Evolutionary conservation across 108 stramenopile species (phyloP).

Genomic region (Conticribra weissflogii): DNA sequence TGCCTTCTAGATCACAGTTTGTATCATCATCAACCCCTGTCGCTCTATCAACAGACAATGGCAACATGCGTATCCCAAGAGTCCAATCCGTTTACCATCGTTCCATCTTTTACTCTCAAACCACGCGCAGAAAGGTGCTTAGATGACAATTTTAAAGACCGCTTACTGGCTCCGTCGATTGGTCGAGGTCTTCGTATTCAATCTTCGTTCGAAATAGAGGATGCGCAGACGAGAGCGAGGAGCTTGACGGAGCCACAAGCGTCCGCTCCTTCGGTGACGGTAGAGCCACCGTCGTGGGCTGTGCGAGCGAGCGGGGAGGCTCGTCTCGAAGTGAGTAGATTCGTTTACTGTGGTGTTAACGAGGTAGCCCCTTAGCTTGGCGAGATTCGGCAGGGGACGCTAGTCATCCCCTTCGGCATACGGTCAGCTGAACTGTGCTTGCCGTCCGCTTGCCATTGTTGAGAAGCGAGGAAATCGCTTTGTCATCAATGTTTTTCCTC

Average conservation of each 20-base stretch:
- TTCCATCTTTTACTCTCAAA: conserved; percentile 46
- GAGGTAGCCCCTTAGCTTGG: no score
- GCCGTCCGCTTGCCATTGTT: no score
- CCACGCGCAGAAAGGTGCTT: conserved; percentile 40
- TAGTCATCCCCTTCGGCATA: no score
- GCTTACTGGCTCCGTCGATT: conserved; percentile 17
- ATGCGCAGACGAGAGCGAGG: background rate
- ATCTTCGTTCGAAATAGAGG: conserved; percentile 35
- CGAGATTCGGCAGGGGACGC: no score
- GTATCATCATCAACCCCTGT: no score
- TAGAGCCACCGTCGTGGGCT: conserved; percentile 81
- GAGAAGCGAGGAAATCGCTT: no score
- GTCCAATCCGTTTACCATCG: conserved; percentile 32
- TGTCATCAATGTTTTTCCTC: no score
- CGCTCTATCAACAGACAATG: conserved; percentile 20
- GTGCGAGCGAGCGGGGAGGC: conserved; percentile 78
- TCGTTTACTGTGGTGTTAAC: no score
- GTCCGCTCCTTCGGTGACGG: conserved; percentile 14
- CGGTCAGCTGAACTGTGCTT: no score
- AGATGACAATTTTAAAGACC: conserved; percentile 10
- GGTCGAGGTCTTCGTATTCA: conserved; percentile 38
- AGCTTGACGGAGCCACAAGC: background rate
- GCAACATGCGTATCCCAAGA: conserved; percentile 42
- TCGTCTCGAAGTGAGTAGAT: conserved; percentile 66
- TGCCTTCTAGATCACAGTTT: no score